These are phyloP conservation scores for Cyclotella choctawhatcheeana DNA, from an alignment of 108 stramenopile species.

Conservation along the genomic window DNA sequence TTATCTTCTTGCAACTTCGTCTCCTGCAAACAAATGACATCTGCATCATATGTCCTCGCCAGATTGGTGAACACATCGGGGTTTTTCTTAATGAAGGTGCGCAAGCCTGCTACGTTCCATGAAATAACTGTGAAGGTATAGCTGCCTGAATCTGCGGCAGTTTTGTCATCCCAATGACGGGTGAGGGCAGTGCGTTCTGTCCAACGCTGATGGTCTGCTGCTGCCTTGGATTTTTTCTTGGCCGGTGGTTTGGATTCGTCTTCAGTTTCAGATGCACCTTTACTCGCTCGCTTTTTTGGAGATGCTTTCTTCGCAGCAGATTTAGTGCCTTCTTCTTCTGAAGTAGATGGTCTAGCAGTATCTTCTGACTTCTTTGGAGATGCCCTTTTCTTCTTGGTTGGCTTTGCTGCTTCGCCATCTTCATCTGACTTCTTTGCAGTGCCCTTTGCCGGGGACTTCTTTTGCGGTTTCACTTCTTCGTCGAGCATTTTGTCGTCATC, in stretches of 20 bases:
- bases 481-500: too few species aligned
- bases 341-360: neutral
- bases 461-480: too few species aligned
- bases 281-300: conserved; percentile 1
- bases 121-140: conserved; percentile 83
- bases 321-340: neutral
- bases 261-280: neutral
- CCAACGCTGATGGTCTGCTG: conserved; percentile 61
- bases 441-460: too few species aligned
- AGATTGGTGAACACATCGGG: conserved; percentile 68
- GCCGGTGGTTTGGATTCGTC: conserved; percentile 10
- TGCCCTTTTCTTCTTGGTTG: neutral
- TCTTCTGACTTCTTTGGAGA: neutral
- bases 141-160: conserved; percentile 47
- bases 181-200: conserved; percentile 80
- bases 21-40: conserved; percentile 93
- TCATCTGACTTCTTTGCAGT: too few species aligned
- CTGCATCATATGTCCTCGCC: conserved; percentile 64
- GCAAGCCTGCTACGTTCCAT: conserved; percentile 94
- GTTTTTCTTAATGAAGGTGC: conserved; percentile 77
- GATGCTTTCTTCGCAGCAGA: neutral
- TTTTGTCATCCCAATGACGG: conserved; percentile 59
- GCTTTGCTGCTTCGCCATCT: too few species aligned
- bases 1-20: conserved; percentile 89
- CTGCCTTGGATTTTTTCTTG: conserved; percentile 24